Base-by-base conservation (phyloP, 2,329 filamentous ascomycete species). In the Epichloe sylvatica region DNA sequence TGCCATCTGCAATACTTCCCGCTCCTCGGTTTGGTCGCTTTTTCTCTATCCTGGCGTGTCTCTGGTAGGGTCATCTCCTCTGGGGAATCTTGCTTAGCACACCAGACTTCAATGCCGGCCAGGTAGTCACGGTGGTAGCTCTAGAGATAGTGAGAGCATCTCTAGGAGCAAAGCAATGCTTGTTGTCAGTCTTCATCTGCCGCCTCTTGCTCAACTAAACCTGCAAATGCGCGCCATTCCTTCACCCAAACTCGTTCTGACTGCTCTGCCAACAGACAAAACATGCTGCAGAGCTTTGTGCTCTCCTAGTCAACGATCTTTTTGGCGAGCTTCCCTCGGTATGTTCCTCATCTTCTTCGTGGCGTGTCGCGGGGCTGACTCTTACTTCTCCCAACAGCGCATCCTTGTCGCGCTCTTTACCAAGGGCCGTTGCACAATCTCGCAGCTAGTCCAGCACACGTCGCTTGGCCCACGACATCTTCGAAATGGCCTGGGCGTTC, bases 261-360 rank as follows among this genome's bases (percentile, higher is more conserved):
- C 57, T 50, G 41, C 45, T 48, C 21, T 45, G 40, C 46, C 52
- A n/a, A 19, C 54, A 83, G 80, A 80, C 79, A 53, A 81, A 88
- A 72, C 78, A 85, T 65, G 76, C 85, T 57, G 81, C 84, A 62
- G 87, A 96, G 78, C 86, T 97, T 63, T 95, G 88, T 73, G 79
- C 83, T 71, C 81, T 94, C 64, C 77, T 96, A 55, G 83, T 97
- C 55, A 82, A 89, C 63, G 89, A 96, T 64, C 76, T 86, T 52
- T 92, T 92, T 67, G 92, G 92, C 63, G 86, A 94, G 70, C 80
- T 97, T 52, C 88, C 89, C 54, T 87, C 88, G 64, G 91, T 96
- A 84, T 46, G 21, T 46, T 47, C 15, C 36, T 37, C 8, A 11
- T 49, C 17, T 30, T 37, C 21, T 46, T 49, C 21, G 34, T 50